phyloP scores from a whole-genome alignment of 495 filamentous ascomycete species.

The Friedmanniomyces simplex region DNA sequence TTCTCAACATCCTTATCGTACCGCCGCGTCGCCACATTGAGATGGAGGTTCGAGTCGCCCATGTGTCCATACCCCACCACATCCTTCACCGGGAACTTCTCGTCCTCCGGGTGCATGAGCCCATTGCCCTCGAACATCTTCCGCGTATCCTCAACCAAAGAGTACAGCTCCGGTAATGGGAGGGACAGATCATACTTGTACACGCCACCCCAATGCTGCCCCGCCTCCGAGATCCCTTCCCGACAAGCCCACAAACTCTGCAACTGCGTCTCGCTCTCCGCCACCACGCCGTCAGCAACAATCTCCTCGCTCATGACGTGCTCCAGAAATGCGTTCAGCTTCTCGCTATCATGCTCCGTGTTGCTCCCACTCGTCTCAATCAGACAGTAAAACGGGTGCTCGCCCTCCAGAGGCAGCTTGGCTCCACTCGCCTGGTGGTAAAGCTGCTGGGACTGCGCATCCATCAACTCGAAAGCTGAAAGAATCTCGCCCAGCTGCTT shows the following conservation, averaged over 20 bases:
- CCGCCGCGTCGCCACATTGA: conserved; percentile 71
- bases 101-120: conserved; percentile 59
- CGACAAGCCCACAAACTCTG: conserved; percentile 81
- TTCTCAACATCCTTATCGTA: conserved; percentile 87
- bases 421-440: conserved; percentile 64
- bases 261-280: conserved; percentile 84
- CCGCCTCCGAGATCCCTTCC: conserved; percentile 79
- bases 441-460: conserved; percentile 64
- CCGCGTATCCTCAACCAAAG: conserved; percentile 72
- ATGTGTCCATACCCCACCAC: conserved; percentile 97
- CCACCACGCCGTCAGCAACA: conserved; percentile 77
- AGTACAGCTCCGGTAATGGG: conserved; percentile 76
- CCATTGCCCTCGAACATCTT: conserved; percentile 60
- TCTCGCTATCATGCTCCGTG: conserved; percentile 69
- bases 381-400: conserved; percentile 89
- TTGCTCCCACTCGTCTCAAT: conserved; percentile 95
- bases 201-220: conserved; percentile 85
- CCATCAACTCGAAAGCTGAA: conserved; percentile 97
- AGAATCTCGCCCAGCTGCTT: conserved; percentile 84
- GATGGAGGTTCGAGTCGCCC: conserved; percentile 89
- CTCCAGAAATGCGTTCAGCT: conserved; percentile 79
- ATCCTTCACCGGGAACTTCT: conserved; percentile 65
- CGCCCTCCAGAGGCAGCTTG: conserved; percentile 64
- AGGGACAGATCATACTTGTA: conserved; percentile 99
- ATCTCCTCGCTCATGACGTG: conserved; percentile 76